These are phyloP conservation scores for Zygosaccharomyces pseudobailii DNA, from an alignment of 1,139 yeast species.

Conservation along the genomic window DNA sequence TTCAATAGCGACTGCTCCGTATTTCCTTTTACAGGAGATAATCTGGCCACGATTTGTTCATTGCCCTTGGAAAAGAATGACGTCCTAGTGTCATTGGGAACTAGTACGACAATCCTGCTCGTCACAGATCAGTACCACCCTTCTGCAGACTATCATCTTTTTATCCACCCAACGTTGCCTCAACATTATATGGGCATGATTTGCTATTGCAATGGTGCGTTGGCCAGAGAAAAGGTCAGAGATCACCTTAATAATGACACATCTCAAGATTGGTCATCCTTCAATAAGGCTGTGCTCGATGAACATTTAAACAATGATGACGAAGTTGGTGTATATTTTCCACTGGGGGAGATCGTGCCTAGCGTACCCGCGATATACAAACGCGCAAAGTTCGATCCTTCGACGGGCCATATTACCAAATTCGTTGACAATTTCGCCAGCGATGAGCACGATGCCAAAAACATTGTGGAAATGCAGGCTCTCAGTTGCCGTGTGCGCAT, in stretches of 20 bases:
- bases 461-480: constrained; percentile 84
- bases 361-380: constrained; percentile 59
- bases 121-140: constrained; percentile 77
- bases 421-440: constrained; percentile 32
- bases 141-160: constrained; percentile 77
- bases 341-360: constrained; percentile 86
- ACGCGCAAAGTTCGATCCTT: constrained; percentile 40
- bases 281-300: constrained; percentile 48
- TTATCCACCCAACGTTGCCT: constrained; percentile 78
- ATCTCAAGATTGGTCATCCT: constrained; percentile 54
- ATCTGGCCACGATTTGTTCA: constrained; percentile 81
- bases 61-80: constrained; percentile 75
- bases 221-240: constrained; percentile 76
- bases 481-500: constrained; percentile 76
- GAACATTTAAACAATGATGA: constrained; percentile 32
- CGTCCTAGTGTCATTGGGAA: constrained; percentile 76
- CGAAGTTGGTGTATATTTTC: constrained; percentile 76
- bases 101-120: constrained; percentile 80
- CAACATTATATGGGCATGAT: constrained; percentile 89
- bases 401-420: constrained; percentile 32
- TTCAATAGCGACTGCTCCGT: constrained; percentile 50
- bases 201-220: constrained; percentile 86
- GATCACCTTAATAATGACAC: constrained; percentile 52
- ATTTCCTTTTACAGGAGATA: constrained; percentile 82
- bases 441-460: constrained; percentile 61